Conservation (phyloP, 768 basidiomycete species). For the Collybiopsis luxurians region DNA sequence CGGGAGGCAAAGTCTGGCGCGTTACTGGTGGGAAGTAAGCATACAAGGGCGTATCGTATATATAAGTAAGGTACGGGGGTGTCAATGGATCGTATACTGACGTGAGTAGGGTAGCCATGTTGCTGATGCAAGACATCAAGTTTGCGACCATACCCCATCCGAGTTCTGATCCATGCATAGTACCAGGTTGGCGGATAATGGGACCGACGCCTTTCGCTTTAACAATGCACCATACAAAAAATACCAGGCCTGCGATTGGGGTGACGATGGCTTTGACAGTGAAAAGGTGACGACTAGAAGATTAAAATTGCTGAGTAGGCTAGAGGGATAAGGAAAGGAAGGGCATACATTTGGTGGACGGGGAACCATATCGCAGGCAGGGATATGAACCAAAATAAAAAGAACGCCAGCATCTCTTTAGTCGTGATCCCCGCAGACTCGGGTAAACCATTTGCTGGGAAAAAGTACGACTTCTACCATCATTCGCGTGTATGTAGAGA, state of each 20-base stretch:
- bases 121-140: slow-evolving; percentile 77
- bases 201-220: slow-evolving; percentile 79
- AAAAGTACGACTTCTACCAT: neutral
- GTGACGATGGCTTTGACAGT: slow-evolving; percentile 73
- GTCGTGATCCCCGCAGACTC: slow-evolving; percentile 71
- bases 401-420: slow-evolving; percentile 78
- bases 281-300: slow-evolving; percentile 70
- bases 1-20: slow-evolving; percentile 77
- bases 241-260: slow-evolving; percentile 65
- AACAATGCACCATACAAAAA: slow-evolving; percentile 77
- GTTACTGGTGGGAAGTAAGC: slow-evolving; percentile 47
- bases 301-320: slow-evolving; percentile 9
- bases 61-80: neutral
- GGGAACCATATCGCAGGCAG: slow-evolving; percentile 83
- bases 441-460: slow-evolving; percentile 67
- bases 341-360: slow-evolving; percentile 70
- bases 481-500: neutral
- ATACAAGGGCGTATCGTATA: slow-evolving; percentile 4
- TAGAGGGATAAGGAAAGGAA: slow-evolving; percentile 8
- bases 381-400: slow-evolving; percentile 83
- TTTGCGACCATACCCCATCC: slow-evolving; percentile 75
- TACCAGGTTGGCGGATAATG: slow-evolving; percentile 63
- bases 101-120: slow-evolving; percentile 74
- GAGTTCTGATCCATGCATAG: slow-evolving; percentile 61
- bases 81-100: slow-evolving; percentile 15